These are phyloP conservation scores for Lathyrus sativus DNA, from an alignment of 306 rosid species.

Conservation along the genomic window DNA sequence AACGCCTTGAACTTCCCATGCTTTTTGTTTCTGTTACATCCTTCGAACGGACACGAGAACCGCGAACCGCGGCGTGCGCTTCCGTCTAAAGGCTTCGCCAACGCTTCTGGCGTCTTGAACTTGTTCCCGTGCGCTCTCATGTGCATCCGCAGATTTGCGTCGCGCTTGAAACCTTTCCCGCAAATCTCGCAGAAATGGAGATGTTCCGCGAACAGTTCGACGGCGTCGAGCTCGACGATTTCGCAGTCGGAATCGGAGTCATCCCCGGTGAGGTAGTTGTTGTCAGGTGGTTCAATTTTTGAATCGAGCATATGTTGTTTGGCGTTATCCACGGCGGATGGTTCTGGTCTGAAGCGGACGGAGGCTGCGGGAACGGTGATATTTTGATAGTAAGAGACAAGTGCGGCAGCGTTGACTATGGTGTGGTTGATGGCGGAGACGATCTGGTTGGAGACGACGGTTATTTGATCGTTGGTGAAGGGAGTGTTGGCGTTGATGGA, in stretches of 20 bases:
- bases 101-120: conserved; percentile 77
- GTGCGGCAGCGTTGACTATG: conserved; percentile 63
- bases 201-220: conserved; percentile 75
- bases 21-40: conserved; percentile 61
- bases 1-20: conserved; percentile 67
- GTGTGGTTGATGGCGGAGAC: conserved; percentile 56
- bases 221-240: conserved; percentile 77
- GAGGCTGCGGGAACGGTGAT: conserved; percentile 9
- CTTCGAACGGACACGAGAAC: conserved; percentile 80
- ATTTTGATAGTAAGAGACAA: conserved; percentile 44
- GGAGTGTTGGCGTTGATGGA: conserved; percentile 46
- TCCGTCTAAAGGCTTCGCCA: conserved; percentile 54
- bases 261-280: conserved; percentile 8
- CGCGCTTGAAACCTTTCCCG: conserved; percentile 91
- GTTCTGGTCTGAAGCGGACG: not conserved
- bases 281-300: conserved; percentile 42
- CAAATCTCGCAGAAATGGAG: conserved; percentile 87
- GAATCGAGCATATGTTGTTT: conserved; percentile 20
- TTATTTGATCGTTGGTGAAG: conserved; percentile 48
- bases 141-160: conserved; percentile 92
- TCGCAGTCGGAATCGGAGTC: conserved; percentile 42
- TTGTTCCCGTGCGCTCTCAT: conserved; percentile 89
- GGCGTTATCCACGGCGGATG: too few species aligned
- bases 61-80: conserved; percentile 10
- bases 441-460: conserved; percentile 64